Evolutionary conservation across 805 yeast genomes (phyloP).

Genomic region (Spathaspora sp.): DNA sequence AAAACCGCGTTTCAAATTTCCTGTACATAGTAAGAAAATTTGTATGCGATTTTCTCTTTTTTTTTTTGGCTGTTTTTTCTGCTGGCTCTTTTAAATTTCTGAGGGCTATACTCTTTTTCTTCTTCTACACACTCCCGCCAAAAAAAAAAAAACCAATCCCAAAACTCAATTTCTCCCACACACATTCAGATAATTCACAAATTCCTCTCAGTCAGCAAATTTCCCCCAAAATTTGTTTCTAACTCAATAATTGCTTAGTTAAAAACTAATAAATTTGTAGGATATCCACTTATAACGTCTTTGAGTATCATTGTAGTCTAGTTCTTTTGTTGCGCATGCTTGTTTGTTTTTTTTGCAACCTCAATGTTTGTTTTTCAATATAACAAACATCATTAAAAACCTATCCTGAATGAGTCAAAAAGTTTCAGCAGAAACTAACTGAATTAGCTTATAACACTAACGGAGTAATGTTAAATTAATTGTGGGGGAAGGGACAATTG

Average conservation of each 20-base stretch:
- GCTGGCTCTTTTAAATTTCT: not conserved
- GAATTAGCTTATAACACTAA: not conserved
- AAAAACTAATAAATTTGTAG: not conserved
- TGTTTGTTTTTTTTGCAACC: not conserved
- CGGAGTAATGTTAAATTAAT: not conserved
- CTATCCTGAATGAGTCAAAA: not conserved
- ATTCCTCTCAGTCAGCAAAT: not conserved
- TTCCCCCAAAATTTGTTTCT: not conserved
- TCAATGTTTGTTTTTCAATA: not conserved
- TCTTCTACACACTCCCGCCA: not conserved
- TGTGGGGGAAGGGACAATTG: not conserved
- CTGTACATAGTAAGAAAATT: not conserved
- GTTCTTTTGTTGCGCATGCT: not conserved
- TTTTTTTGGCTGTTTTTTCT: not conserved
- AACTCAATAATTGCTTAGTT: not conserved
- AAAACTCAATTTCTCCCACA: not conserved
- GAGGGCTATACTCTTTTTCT: not conserved
- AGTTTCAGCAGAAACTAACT: not conserved
- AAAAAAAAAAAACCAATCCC: not conserved
- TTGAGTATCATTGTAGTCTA: not conserved
- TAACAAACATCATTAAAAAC: not conserved
- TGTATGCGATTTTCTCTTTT: not conserved
- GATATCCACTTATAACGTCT: not conserved
- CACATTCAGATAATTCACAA: not conserved
- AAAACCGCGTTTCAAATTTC: not conserved